A percentile compares a stretch with the other conserved stretches of the same genome.
These are phyloP conservation scores for Suhomyces yuchorum DNA, from an alignment of 1,139 yeast genomes.

Conservation along the genomic window DNA sequence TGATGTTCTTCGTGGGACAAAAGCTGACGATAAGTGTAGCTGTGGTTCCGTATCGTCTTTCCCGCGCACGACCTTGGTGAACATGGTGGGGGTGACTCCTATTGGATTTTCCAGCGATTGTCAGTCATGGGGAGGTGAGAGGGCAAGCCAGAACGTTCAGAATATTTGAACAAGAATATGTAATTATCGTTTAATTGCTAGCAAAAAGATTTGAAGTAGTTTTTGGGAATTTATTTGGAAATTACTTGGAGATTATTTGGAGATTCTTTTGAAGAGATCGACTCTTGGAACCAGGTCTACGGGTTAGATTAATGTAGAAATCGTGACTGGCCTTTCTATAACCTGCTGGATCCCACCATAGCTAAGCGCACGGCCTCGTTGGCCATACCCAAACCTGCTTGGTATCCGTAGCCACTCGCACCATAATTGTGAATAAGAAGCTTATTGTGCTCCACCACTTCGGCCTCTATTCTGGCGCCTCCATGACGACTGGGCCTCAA, in stretches of 20 bases:
- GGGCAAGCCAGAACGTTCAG: too few species aligned
- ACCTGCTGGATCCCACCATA: not conserved
- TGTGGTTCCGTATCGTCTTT: not conserved
- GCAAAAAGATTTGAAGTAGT: too few species aligned
- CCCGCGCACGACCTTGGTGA: constrained; percentile 4
- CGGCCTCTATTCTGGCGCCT: constrained; percentile 64
- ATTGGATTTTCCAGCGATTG: not conserved
- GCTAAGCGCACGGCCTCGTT: constrained; percentile 16
- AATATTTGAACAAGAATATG: not conserved
- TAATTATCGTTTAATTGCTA: not conserved
- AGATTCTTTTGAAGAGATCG: not conserved
- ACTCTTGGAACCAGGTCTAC: not conserved
- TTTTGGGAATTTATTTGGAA: too few species aligned
- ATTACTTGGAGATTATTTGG: too few species aligned
- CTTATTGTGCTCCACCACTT: constrained; percentile 33
- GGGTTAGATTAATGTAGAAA: not conserved
- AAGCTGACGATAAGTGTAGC: not conserved
- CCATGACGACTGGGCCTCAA: constrained; percentile 71
- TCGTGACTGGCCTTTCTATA: not conserved
- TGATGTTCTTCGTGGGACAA: not conserved
- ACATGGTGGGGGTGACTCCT: not conserved
- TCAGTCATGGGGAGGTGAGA: too few species aligned
- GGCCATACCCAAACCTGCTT: constrained; percentile 71
- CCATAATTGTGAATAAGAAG: constrained; percentile 67
- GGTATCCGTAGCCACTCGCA: constrained; percentile 77